Evolutionary conservation across 352 stramenopile genomes (phyloP), one percentile per base, ranked within the genome.

Genomic region (Pythium dissimile): DNA sequence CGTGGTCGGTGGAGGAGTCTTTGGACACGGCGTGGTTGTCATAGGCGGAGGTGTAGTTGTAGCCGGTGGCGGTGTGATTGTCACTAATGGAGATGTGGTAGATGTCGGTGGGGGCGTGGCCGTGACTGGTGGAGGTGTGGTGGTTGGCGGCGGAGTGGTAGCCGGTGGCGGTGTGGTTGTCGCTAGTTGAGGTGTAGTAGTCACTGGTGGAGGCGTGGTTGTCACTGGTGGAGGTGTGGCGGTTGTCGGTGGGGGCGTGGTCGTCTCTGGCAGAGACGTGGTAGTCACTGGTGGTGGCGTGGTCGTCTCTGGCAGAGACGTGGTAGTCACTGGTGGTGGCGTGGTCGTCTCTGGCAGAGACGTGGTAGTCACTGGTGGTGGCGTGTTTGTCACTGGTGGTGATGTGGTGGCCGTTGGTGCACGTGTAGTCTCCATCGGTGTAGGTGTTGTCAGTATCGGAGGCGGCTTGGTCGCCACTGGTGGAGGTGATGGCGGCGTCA

Each of bases 41-140:
- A 30, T 26, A n/a, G 37, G 23, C 2, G 21, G 4, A 73, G 72
- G 81, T 81, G 59, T 60, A 47, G 39, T 61, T 67, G 44, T 84
- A 74, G 46, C 57, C 27, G 48, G 21, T 10, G 49, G 23, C 15
- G 49, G 26, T 3, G 34, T 8, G 6, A 37, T 26, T n/a, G 24
- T 27, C n/a, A n/a, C n/a, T n/a, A n/a, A n/a, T n/a, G n/a, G n/a
- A 31, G 30, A 8, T 3, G 20, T 47, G 10, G 41, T n/a, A n/a
- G n/a, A n/a, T n/a, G n/a, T n/a, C n/a, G 32, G 32, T 2, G 32
- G 11, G 11, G 32, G 32, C 32, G 32, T 38, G 12, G 32, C n/a
- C 32, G 32, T 47, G 5, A 27, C n/a, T 52, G 27, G 46, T 21
- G 43, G 43, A 50, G 23, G 23, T 7, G 32, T 38, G 32, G 32